A percentile compares a stretch with the other conserved stretches of the same genome.
Conservation (phyloP, 1,139 yeast species). For the Magnusiomyces sp. region DNA sequence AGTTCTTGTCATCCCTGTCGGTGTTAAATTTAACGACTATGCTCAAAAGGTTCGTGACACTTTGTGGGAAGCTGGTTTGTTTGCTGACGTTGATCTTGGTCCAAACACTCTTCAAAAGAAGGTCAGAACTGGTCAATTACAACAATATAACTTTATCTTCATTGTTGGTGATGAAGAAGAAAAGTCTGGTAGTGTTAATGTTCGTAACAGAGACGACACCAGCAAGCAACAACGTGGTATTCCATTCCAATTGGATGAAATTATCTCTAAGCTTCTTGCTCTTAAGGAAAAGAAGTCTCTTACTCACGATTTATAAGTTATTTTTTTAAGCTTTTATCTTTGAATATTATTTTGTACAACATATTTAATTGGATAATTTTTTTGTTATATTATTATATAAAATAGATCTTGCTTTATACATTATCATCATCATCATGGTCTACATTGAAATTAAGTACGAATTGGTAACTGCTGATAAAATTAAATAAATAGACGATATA, state of each 20-base stretch:
- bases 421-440: not conserved
- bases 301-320: conserved; percentile 12
- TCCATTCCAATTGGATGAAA: conserved; percentile 60
- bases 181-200: conserved; percentile 67
- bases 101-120: conserved; percentile 96
- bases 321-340: not conserved
- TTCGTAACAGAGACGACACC: conserved; percentile 85
- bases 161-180: conserved; percentile 95
- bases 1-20: conserved; percentile 88
- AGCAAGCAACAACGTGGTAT: conserved; percentile 86
- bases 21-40: conserved; percentile 82
- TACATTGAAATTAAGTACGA: not conserved
- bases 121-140: conserved; percentile 89
- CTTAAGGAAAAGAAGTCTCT: conserved; percentile 30
- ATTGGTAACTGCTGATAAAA: not conserved
- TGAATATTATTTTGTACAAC: not conserved
- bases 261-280: conserved; percentile 54
- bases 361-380: not conserved
- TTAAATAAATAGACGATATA: too few relatives aligned
- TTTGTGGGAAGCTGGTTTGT: conserved; percentile 65
- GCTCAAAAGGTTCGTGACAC: conserved; percentile 69
- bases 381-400: not conserved
- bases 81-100: conserved; percentile 83
- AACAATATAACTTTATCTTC: conserved; percentile 87
- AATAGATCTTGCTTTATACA: not conserved